Conservation (phyloP, 805 yeast species). For the Helenozyma rhizophorensis region DNA sequence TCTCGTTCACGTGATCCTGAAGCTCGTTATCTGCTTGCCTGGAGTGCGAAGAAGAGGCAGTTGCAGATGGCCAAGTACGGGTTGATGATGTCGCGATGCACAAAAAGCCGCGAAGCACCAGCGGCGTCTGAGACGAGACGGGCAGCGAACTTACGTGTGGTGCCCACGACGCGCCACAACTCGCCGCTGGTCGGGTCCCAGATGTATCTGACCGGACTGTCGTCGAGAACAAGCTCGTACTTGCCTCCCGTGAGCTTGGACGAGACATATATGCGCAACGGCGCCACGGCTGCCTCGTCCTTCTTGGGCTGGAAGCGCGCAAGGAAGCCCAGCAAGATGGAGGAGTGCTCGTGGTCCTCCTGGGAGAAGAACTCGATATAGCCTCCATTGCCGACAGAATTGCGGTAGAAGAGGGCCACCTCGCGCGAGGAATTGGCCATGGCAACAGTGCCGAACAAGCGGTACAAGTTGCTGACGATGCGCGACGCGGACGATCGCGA, state of each 20-base stretch:
- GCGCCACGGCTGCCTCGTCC: slow-evolving; percentile 1
- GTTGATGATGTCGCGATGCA: slow-evolving; percentile 4
- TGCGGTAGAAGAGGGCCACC: slow-evolving; percentile 6
- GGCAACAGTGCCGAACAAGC: slow-evolving; percentile 3
- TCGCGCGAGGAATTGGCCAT: slow-evolving; percentile 1
- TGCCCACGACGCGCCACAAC: slow-evolving; percentile 5
- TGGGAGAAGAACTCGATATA: slow-evolving; percentile 9
- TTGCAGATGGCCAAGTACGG: slow-evolving; percentile 11
- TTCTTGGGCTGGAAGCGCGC: background rate
- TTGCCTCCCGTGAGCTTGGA: slow-evolving; percentile 9
- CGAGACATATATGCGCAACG: slow-evolving; percentile 8
- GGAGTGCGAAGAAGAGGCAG: slow-evolving; percentile 1
- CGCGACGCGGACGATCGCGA: background rate
- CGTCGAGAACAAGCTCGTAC: slow-evolving; percentile 3
- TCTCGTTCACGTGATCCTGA: slow-evolving; percentile 20
- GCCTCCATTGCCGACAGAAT: slow-evolving; percentile 19
- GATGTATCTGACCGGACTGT: slow-evolving; percentile 1
- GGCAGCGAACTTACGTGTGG: slow-evolving; percentile 1
- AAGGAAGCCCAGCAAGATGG: slow-evolving; percentile 1
- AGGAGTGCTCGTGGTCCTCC: slow-evolving; percentile 1
- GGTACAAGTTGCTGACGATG: slow-evolving; percentile 4
- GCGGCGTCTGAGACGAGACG: background rate
- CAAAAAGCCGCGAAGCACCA: slow-evolving; percentile 6
- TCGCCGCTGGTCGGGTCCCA: slow-evolving; percentile 7
- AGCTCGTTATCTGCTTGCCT: background rate